Base-by-base conservation (phyloP, 2,329 filamentous ascomycete species). In the Colletotrichum tamarilloi region DNA sequence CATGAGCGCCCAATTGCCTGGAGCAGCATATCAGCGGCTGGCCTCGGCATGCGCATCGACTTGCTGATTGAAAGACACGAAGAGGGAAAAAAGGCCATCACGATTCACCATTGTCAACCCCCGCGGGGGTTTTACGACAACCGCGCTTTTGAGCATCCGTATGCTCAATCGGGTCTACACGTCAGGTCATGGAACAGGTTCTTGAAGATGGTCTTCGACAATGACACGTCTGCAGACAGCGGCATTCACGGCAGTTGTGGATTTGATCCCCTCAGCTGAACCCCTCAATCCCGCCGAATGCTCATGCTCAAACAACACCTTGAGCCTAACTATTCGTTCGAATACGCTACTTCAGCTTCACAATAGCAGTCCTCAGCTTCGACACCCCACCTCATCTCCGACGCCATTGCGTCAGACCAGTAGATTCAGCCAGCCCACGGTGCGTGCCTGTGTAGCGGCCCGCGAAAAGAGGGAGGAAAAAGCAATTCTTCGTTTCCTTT, bases 361-460 rank as follows among this genome's bases (percentile, higher is more conserved):
- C 55, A 32, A 26, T 24, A 42, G 57, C 26, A 46, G 30, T 32
- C 26, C 67, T 64, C 53, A 49, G 53, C 60, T 58, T 30, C 30
- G 8, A 46, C 46, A 60, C 53, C 38, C 38, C 49, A 22, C 38
- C 22, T 26, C 22, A 26, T 24, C 30, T 52, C 55, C 46, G 52
- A 57, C 46, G 67, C 22, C 32, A 70, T 73, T 70, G 70, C 67
- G 67, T 73, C 60, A 70, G 60, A 57, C 49, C 67, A 73, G 26
- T 35, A 60, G 24, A 38, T 65, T 60, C 35, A 52, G 32, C 65
- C 38, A 22, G 38, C 38, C 38, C 38, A 42, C 12, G 38, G 12
- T 42, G 38, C 38, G 38, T 42, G 38, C 38, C 38, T 42, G 38
- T 46, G 30, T 60, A 46, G 52, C 53, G 38, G 35, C 52, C 32